phyloP scores from a whole-genome alignment of 306 rosid species.

The Abrus pulchellus region DNA sequence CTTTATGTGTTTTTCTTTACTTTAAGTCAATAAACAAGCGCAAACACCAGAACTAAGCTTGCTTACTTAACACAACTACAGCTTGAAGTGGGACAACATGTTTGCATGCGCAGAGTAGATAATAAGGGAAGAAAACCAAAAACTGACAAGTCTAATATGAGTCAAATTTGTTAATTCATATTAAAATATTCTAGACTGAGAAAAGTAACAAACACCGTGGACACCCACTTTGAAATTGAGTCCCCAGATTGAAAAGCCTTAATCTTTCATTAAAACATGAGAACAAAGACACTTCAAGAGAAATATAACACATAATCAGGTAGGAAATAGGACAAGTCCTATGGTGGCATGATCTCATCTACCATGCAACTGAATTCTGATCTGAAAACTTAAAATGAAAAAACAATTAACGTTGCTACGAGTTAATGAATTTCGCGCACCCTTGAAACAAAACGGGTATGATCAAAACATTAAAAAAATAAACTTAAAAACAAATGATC shows the following conservation, averaged over 20 bases:
- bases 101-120: not conserved
- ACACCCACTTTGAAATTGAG: constrained; percentile 28
- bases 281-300: not conserved
- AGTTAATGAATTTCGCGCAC: not conserved
- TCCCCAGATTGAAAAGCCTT: constrained; percentile 12
- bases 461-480: not conserved
- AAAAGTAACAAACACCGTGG: constrained; percentile 2
- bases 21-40: not conserved
- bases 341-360: not conserved
- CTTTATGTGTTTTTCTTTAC: not conserved
- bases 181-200: not conserved
- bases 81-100: not conserved
- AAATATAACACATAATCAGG: no score
- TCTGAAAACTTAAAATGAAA: not conserved
- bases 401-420: not conserved
- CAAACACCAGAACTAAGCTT: not conserved
- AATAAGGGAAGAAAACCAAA: not conserved
- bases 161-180: not conserved
- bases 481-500: not conserved
- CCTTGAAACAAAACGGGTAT: not conserved
- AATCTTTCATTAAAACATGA: constrained; percentile 23
- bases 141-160: not conserved
- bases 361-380: constrained; percentile 6
- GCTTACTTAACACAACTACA: constrained; percentile 5
- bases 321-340: not conserved